A percentile compares a stretch with the other conserved stretches of the same genome.
Evolutionary conservation across 257 asterid genomes (phyloP).

Genomic region (Linderniella brevidens): DNA sequence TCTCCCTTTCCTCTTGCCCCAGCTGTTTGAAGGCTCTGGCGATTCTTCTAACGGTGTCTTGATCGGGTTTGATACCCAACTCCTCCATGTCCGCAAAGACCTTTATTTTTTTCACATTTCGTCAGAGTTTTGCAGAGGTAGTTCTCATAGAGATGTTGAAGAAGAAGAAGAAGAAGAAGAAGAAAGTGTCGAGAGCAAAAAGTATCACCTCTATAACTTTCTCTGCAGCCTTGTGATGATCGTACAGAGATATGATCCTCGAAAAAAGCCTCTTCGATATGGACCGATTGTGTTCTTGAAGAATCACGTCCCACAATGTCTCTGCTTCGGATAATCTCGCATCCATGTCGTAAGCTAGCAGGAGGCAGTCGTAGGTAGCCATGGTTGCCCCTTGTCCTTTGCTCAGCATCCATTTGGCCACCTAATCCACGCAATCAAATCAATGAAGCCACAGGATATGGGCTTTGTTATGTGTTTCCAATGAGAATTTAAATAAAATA

Average conservation of each 20-base stretch:
- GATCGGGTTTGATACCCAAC: constrained; percentile 75
- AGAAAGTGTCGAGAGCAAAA: not conserved
- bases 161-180: not conserved
- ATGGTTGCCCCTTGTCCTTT: constrained; percentile 82
- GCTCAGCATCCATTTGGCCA: constrained; percentile 71
- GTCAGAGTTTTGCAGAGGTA: not conserved
- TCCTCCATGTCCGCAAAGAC: constrained; percentile 97
- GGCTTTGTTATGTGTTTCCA: not conserved
- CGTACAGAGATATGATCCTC: constrained; percentile 69
- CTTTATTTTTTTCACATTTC: constrained; percentile 18
- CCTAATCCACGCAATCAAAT: constrained; percentile 21
- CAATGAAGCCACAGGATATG: constrained; percentile 2
- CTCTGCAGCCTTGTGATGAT: constrained; percentile 49
- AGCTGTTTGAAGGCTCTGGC: constrained; percentile 49
- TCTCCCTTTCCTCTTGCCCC: constrained; percentile 42
- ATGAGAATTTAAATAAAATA: constrained; percentile 3
- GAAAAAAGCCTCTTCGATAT: constrained; percentile 66
- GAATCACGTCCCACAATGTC: constrained; percentile 64
- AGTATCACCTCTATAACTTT: constrained; percentile 55
- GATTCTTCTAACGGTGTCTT: constrained; percentile 55
- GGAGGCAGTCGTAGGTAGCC: constrained; percentile 69
- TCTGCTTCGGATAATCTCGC: constrained; percentile 72
- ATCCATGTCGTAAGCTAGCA: constrained; percentile 81
- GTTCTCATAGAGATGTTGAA: no score
- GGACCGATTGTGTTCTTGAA: constrained; percentile 59